These are phyloP conservation scores for Pythium aquatile DNA, from an alignment of 352 stramenopile species.

Conservation along the genomic window DNA sequence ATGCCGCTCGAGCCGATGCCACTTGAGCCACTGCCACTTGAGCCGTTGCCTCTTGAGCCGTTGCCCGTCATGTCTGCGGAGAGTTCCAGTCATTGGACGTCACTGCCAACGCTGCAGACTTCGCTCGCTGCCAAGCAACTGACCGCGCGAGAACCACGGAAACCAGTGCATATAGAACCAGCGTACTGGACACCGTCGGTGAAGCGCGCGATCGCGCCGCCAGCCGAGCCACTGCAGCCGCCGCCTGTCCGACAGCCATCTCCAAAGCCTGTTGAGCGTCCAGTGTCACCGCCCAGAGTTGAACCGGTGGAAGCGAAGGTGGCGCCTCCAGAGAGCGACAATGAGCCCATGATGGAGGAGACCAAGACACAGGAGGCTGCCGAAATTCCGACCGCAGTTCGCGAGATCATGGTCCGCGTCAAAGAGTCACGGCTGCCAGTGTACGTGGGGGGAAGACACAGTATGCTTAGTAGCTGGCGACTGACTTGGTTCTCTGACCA, in stretches of 20 bases:
- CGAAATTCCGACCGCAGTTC: constrained; percentile 18
- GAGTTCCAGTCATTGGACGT: not conserved
- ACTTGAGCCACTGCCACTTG: not conserved
- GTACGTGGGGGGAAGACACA: not conserved
- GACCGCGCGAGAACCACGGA: not conserved
- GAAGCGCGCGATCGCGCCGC: not conserved
- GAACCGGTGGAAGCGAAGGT: not conserved
- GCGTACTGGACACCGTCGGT: not conserved
- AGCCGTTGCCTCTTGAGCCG: not conserved
- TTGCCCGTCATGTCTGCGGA: not conserved
- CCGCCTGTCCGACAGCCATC: not conserved
- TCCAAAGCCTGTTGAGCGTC: not conserved
- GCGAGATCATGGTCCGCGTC: constrained; percentile 23
- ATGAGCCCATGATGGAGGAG: constrained; percentile 1
- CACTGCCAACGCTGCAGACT: not conserved
- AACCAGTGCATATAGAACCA: not conserved
- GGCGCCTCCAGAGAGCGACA: not conserved
- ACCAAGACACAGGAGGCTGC: not conserved
- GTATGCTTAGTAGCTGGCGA: not conserved
- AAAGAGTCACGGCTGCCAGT: constrained; percentile 19
- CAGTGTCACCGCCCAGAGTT: not conserved
- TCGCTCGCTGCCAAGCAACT: not conserved
- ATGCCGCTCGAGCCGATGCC: not conserved
- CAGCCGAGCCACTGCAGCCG: not conserved
- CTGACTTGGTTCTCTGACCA: constrained; percentile 3